These are phyloP conservation scores for Diaporthe ilicicola DNA, from an alignment of 2,329 filamentous ascomycete genomes.

Conservation along the genomic window DNA sequence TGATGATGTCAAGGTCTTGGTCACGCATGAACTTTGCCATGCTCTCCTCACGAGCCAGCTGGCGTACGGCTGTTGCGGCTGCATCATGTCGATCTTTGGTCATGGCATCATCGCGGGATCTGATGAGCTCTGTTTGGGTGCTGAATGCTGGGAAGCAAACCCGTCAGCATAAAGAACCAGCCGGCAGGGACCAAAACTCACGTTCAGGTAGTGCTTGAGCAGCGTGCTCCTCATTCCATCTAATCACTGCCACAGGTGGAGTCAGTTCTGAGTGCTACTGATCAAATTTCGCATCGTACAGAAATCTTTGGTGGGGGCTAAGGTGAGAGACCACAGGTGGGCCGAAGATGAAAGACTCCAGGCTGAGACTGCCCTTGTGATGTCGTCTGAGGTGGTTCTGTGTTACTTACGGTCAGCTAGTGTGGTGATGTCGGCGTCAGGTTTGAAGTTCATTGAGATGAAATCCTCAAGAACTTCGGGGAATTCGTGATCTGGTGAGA, in stretches of 20 bases:
- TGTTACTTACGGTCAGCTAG: slow-evolving; percentile 30
- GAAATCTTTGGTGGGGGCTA: no score
- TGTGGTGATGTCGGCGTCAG: slow-evolving; percentile 28
- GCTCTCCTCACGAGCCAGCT: slow-evolving; percentile 27
- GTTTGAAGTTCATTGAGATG: slow-evolving; percentile 32
- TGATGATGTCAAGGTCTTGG: slow-evolving; percentile 35
- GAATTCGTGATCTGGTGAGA: slow-evolving; percentile 31
- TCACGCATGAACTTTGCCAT: slow-evolving; percentile 32
- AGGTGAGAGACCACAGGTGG: background rate
- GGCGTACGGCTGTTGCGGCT: slow-evolving; percentile 25
- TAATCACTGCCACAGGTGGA: slow-evolving; percentile 29
- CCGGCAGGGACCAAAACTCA: slow-evolving; percentile 24
- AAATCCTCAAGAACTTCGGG: slow-evolving; percentile 26
- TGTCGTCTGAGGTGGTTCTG: background rate
- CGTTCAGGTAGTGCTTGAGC: slow-evolving; percentile 34
- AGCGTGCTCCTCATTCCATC: slow-evolving; percentile 37
- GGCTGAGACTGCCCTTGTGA: background rate
- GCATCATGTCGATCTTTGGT: slow-evolving; percentile 25
- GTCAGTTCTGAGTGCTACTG: background rate
- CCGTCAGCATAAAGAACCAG: background rate
- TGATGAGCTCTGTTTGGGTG: slow-evolving; percentile 32
- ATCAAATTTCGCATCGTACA: background rate
- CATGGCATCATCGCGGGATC: slow-evolving; percentile 31
- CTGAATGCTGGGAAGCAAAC: slow-evolving; percentile 18
- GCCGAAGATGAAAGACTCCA: background rate